Base-by-base conservation (phyloP, 2,329 filamentous ascomycete genomes). In the Colletotrichum navitas region DNA sequence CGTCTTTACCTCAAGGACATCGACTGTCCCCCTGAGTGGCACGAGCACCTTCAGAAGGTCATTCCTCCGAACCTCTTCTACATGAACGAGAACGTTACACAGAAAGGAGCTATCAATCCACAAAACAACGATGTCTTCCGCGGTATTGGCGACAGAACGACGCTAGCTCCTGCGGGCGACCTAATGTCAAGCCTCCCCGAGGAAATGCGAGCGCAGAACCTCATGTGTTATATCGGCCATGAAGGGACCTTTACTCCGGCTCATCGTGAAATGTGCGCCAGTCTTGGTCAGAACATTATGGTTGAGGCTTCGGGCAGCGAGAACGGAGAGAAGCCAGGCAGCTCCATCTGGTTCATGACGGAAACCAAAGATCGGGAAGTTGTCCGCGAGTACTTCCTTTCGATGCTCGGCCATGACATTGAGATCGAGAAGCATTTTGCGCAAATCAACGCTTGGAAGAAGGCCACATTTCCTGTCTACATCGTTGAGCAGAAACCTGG, bases 331-430 rank as follows among this genome's bases (percentile, higher is more conserved):
- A 93, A 91, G 74, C 89, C 92, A 1, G 96, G 96, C 1, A 97
- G 93, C 66, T 98, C 96, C 0, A 89, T 99, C 47, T 99, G 96
- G 96, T 97, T 98, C 79, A 98, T 99, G 96, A 98, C 96, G 0
- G 94, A 98, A 80, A 94, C 91, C 45, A 97, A 96, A 77, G 96
- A 99, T 77, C 91, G 96, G 1, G 92, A 95, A 73, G 87, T 95
- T 5, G 94, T 98, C 2, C 92, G 94, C 0, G 95, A 98, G 78
- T 98, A 97, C 80, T 99, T 97, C 85, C 84, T 97, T 60, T 97
- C 94, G 1, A 93, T 94, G 80, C 87, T 99, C 6, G 96, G 96
- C 1, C 96, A 99, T 78, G 95, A 99, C 76, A 95, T 98, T 72
- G 95, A 98, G 78, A 94, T 98, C 24, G 96, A 99, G 79, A 94